Percentiles rank a stretch among this genome's conserved stretches.
Evolutionary conservation across 352 stramenopile species (phyloP).

Genomic region (Phytopythium sindhum): DNA sequence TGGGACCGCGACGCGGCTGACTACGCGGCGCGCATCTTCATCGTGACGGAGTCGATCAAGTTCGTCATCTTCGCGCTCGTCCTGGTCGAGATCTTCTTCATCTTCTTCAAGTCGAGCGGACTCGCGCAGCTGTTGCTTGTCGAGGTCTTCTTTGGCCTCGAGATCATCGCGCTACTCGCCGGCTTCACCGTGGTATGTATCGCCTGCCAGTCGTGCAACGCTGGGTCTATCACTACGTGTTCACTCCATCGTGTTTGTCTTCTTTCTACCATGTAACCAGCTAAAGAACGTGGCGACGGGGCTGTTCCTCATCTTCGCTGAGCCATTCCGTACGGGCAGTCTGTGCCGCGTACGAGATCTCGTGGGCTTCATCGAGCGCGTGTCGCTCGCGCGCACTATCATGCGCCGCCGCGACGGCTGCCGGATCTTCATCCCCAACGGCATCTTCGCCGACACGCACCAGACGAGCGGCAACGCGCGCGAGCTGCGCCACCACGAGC

Average conservation of each 20-base stretch:
- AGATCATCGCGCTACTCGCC: conserved; percentile 52
- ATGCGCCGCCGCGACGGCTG: conserved; percentile 64
- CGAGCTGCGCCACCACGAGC: conserved; percentile 49
- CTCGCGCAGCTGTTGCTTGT: conserved; percentile 65
- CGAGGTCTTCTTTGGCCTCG: conserved; percentile 63
- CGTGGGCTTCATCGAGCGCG: conserved; percentile 64
- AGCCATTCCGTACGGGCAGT: conserved; percentile 74
- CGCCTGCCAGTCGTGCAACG: not conserved
- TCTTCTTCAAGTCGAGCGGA: conserved; percentile 69
- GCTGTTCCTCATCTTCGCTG: conserved; percentile 82
- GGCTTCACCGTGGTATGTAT: conserved; percentile 62
- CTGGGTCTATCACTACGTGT: not conserved
- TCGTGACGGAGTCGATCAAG: conserved; percentile 79
- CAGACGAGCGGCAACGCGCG: conserved; percentile 59
- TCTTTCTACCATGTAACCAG: conserved; percentile 16
- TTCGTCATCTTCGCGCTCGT: conserved; percentile 73
- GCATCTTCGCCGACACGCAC: conserved; percentile 67
- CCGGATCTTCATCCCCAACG: conserved; percentile 76
- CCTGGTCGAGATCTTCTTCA: conserved; percentile 78
- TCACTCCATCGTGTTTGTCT: not conserved
- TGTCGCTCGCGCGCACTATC: conserved; percentile 72
- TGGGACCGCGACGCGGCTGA: conserved; percentile 67
- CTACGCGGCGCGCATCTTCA: conserved; percentile 75
- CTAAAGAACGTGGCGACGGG: conserved; percentile 80
- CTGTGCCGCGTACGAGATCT: conserved; percentile 48